Conservation (phyloP, 2,329 filamentous ascomycete genomes). For the Macroventuria anomochaeta region DNA sequence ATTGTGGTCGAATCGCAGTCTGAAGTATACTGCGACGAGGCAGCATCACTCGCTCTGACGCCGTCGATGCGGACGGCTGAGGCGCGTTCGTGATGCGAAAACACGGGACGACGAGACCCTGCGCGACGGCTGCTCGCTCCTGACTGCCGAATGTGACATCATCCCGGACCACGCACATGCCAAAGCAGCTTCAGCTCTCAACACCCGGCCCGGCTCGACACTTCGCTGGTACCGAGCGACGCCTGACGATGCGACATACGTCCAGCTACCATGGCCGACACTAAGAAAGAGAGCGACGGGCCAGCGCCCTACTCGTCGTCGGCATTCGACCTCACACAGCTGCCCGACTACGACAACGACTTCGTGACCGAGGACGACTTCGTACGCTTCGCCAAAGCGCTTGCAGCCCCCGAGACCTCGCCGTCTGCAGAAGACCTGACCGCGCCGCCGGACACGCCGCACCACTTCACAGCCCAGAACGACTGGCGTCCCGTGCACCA, state of each 20-base stretch:
- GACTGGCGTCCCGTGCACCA: conserved; percentile 93
- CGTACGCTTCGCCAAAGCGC: conserved; percentile 77
- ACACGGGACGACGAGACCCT: conserved; percentile 8
- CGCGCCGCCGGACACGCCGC: conserved; percentile 46
- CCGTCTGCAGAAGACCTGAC: conserved; percentile 66
- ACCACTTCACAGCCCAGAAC: conserved; percentile 87
- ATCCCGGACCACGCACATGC: conserved; percentile 6
- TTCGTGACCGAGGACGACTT: conserved; percentile 78
- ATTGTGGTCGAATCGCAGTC: conserved; percentile 14
- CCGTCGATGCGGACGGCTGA: not conserved
- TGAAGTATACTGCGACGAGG: conserved; percentile 19
- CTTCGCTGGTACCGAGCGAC: not conserved
- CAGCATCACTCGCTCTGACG: conserved; percentile 25
- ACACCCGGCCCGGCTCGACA: no score
- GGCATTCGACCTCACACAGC: conserved; percentile 69
- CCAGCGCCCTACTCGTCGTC: conserved; percentile 67
- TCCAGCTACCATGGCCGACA: conserved; percentile 50
- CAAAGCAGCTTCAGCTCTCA: not conserved
- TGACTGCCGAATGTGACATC: not conserved
- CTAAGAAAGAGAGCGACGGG: conserved; percentile 56
- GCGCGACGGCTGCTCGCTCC: not conserved
- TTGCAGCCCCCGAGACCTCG: conserved; percentile 79
- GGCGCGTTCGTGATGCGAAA: conserved; percentile 1
- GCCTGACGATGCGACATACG: conserved; percentile 27
- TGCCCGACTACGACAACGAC: conserved; percentile 81